phyloP scores from a whole-genome alignment of 225 moss, liverwort and hornwort genomes.

The Climacium dendroides region DNA sequence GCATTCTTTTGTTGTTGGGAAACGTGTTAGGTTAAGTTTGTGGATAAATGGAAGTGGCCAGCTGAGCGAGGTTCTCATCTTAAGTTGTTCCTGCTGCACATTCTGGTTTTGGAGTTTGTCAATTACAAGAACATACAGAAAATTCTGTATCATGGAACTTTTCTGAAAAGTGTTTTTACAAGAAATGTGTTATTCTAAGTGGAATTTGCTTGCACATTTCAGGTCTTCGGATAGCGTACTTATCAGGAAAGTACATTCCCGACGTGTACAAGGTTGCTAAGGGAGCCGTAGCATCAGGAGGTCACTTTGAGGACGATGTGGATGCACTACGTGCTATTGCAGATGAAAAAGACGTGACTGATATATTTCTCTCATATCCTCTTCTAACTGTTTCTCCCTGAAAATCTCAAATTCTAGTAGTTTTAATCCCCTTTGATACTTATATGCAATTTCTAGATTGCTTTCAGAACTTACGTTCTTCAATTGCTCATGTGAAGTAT shows the following conservation, averaged over 20 bases:
- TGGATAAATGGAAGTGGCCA: background rate
- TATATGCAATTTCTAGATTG: background rate
- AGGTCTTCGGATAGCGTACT: constrained; percentile 84
- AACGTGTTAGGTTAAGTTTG: background rate
- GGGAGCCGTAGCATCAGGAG: constrained; percentile 78
- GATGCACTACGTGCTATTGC: constrained; percentile 90
- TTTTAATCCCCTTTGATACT: background rate
- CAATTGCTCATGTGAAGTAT: background rate
- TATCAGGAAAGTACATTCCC: constrained; percentile 60
- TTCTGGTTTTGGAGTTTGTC: background rate
- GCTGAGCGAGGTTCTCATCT: background rate
- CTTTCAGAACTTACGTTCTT: background rate
- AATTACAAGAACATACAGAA: background rate
- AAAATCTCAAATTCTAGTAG: background rate
- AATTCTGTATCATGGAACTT: background rate
- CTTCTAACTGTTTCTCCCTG: background rate
- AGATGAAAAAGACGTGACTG: constrained; percentile 74
- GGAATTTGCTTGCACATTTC: background rate
- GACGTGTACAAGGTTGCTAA: constrained; percentile 70
- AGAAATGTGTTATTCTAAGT: background rate
- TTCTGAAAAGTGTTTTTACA: background rate
- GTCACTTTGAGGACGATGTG: constrained; percentile 92
- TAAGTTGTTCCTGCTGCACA: background rate
- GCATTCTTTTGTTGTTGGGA: background rate
- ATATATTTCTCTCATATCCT: constrained; percentile 98